phyloP scores from a whole-genome alignment of 2,329 filamentous ascomycete species.

The Monosporascus ibericus region DNA sequence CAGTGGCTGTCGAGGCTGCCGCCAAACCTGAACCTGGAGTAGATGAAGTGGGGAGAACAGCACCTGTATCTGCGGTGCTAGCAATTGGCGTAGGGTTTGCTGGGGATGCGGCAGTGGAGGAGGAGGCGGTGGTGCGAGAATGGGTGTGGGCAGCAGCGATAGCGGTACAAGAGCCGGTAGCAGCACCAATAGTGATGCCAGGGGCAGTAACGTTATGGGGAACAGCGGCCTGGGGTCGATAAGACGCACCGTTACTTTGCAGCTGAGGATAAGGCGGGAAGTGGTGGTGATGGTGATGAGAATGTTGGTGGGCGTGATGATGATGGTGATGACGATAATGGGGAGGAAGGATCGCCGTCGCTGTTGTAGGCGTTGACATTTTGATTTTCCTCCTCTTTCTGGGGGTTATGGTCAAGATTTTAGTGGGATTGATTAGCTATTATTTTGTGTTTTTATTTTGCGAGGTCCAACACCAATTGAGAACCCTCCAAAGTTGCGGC shows the following conservation, averaged over 20 bases:
- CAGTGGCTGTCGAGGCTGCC: constrained; percentile 29
- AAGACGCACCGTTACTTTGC: constrained; percentile 32
- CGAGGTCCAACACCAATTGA: too few relatives aligned
- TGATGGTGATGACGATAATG: constrained; percentile 57
- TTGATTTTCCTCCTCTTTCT: constrained; percentile 11
- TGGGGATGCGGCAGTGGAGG: constrained; percentile 18
- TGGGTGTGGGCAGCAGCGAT: constrained; percentile 21
- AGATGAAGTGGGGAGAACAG: constrained; percentile 31
- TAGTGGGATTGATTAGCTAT: too few relatives aligned
- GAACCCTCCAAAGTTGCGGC: too few relatives aligned
- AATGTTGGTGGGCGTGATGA: constrained; percentile 56
- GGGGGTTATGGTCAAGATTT: too few relatives aligned
- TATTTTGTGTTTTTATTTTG: too few relatives aligned
- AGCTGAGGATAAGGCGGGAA: constrained; percentile 21
- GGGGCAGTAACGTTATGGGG: constrained; percentile 4
- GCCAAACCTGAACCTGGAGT: constrained; percentile 8
- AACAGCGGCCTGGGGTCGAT: constrained; percentile 22
- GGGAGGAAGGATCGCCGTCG: constrained; percentile 65
- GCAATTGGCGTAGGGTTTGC: constrained; percentile 1
- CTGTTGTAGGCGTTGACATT: constrained; percentile 80
- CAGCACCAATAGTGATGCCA: neutral
- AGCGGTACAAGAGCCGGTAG: neutral
- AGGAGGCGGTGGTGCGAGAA: constrained; percentile 20
- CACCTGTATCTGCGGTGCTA: neutral
- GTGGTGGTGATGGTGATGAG: constrained; percentile 48